A percentile compares a stretch with the other conserved stretches of the same genome.
Conservation (phyloP, 192 early-diverging fungal genomes). For the Podochytrium sp. region DNA sequence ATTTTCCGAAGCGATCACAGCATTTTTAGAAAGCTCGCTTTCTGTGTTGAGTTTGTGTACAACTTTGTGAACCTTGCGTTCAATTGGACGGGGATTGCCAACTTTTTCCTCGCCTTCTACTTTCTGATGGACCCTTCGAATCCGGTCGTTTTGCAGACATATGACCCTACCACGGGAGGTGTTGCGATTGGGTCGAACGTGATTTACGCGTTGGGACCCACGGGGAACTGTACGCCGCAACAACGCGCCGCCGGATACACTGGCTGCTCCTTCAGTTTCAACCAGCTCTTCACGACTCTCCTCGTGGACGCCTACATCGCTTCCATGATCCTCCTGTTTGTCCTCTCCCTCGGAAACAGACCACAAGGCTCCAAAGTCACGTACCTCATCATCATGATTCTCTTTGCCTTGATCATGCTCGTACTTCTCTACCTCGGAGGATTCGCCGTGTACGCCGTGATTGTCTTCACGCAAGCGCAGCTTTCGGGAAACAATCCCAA, state of each 20-base stretch:
- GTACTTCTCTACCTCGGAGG: constrained; percentile 38
- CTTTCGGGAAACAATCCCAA: background rate
- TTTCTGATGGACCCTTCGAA: constrained; percentile 40
- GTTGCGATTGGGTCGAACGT: background rate
- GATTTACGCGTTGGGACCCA: constrained; percentile 32
- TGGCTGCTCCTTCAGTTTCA: constrained; percentile 35
- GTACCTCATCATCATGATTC: constrained; percentile 41
- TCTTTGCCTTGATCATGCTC: constrained; percentile 44
- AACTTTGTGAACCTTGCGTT: constrained; percentile 67
- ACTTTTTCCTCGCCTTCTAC: constrained; percentile 64
- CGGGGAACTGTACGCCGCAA: background rate
- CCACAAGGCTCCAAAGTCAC: constrained; percentile 46
- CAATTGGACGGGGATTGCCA: constrained; percentile 40
- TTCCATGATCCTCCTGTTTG: constrained; percentile 42
- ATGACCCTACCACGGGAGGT: constrained; percentile 1
- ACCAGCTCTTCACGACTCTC: constrained; percentile 50
- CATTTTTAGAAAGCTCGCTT: constrained; percentile 65
- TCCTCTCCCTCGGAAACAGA: constrained; percentile 53
- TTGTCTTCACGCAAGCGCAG: constrained; percentile 1
- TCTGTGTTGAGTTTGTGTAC: constrained; percentile 67
- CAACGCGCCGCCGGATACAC: too few species aligned
- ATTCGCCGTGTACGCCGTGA: constrained; percentile 23
- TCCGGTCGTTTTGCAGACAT: constrained; percentile 26
- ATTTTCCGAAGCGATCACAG: constrained; percentile 71
- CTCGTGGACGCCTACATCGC: constrained; percentile 38